Percentiles rank a stretch among this genome's conserved stretches.
phyloP scores from a whole-genome alignment of 176 grass and related monocot genomes.

The Avena eriantha region DNA sequence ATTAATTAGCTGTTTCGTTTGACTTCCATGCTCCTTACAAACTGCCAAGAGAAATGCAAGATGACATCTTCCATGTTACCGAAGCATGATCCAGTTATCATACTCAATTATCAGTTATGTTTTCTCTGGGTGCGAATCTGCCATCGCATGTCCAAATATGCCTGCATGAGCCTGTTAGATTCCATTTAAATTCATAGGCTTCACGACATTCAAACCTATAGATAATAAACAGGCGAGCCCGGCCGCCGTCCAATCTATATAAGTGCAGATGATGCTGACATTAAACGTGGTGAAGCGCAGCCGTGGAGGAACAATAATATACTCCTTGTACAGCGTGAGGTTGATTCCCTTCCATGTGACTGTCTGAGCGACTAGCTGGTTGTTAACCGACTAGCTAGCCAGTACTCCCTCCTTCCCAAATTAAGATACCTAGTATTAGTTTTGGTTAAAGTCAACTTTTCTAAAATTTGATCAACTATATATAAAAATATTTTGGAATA shows the following conservation, averaged over 20 bases:
- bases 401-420: too few relatives aligned
- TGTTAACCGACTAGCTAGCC: neutral
- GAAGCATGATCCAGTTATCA: neutral
- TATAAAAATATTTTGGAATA: too few relatives aligned
- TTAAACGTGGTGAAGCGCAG: neutral
- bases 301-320: neutral
- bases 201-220: neutral
- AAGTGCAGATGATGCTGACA: neutral
- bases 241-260: neutral
- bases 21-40: neutral
- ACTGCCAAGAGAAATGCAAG: neutral
- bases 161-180: neutral
- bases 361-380: neutral
- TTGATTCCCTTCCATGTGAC: constrained; percentile 23
- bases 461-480: too few relatives aligned
- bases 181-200: neutral
- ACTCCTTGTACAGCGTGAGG: too few relatives aligned
- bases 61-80: neutral
- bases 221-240: neutral
- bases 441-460: too few relatives aligned
- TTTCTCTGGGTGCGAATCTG: neutral
- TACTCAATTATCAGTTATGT: neutral
- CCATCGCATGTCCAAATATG: too few relatives aligned
- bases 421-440: too few relatives aligned
- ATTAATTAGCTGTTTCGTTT: neutral